Evolutionary conservation across 2,329 filamentous ascomycete species (phyloP).

Genomic region (Aspergillus neoniger): DNA sequence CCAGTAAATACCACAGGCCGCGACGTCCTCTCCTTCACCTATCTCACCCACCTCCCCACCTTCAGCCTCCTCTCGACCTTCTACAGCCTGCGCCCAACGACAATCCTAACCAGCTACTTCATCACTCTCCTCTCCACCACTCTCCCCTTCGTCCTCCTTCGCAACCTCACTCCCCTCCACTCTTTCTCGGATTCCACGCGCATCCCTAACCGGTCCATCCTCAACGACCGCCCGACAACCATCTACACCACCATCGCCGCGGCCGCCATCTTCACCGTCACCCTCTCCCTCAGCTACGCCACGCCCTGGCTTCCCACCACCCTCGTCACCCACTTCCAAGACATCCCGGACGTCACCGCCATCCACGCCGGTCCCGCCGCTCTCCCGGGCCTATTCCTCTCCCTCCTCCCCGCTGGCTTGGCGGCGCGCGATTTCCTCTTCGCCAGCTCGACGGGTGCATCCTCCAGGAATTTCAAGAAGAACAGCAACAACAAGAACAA

Average conservation of each 20-base stretch:
- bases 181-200: constrained; percentile 41
- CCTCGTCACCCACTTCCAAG: constrained; percentile 75
- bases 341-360: constrained; percentile 66
- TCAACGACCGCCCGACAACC: constrained; percentile 64
- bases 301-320: constrained; percentile 68
- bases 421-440: constrained; percentile 79
- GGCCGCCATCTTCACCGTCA: constrained; percentile 72
- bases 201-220: constrained; percentile 64
- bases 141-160: constrained; percentile 73
- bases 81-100: constrained; percentile 67
- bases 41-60: constrained; percentile 74
- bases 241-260: constrained; percentile 68
- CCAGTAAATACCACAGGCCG: constrained; percentile 50
- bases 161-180: constrained; percentile 65
- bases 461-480: constrained; percentile 41
- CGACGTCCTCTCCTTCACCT: constrained; percentile 65
- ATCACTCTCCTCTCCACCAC: constrained; percentile 71
- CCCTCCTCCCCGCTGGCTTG: constrained; percentile 68
- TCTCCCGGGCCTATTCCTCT: constrained; percentile 47
- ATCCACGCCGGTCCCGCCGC: constrained; percentile 65
- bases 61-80: constrained; percentile 76
- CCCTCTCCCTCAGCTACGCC: constrained; percentile 68
- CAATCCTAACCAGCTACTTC: constrained; percentile 61
- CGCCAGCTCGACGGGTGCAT: constrained; percentile 50
- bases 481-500: constrained; percentile 48